phyloP scores from a whole-genome alignment of 495 filamentous ascomycete genomes.

The Cryomyces minteri region DNA sequence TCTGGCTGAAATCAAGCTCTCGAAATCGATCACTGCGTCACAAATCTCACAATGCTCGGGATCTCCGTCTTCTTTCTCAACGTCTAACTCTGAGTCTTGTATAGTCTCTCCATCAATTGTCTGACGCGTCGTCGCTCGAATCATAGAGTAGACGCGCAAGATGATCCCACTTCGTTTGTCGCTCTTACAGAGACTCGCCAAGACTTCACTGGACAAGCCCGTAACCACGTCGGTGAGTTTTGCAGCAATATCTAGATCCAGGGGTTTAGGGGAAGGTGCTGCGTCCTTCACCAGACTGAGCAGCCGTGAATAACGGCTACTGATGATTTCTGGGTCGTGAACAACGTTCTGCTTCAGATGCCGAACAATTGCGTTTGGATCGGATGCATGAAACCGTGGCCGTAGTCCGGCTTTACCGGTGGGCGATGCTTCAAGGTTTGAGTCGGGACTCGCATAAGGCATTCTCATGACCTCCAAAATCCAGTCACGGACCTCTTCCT shows the following conservation, averaged over 20 bases:
- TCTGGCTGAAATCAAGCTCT: background rate
- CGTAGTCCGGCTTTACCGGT: background rate
- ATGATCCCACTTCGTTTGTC: background rate
- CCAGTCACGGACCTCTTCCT: background rate
- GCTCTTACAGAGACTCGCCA: background rate
- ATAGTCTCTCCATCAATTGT: background rate
- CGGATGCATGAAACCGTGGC: background rate
- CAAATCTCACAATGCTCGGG: conserved; percentile 1
- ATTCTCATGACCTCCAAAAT: background rate
- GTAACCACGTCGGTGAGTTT: too few relatives aligned
- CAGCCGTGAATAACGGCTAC: background rate
- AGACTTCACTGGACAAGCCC: background rate
- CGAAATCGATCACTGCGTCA: background rate
- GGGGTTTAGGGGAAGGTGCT: background rate
- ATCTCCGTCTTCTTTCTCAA: background rate
- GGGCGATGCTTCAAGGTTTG: background rate
- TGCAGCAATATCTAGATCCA: too few relatives aligned
- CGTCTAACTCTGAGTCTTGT: background rate
- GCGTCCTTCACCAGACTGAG: background rate
- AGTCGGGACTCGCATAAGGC: too few relatives aligned
- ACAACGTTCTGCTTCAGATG: background rate
- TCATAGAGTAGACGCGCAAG: background rate
- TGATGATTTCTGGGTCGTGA: background rate
- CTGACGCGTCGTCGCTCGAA: too few relatives aligned
- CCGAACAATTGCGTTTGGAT: background rate